A percentile compares a stretch with the other conserved stretches of the same genome.
Evolutionary conservation across 768 basidiomycete genomes (phyloP).

Genomic region (Suillus cothurnatus): DNA sequence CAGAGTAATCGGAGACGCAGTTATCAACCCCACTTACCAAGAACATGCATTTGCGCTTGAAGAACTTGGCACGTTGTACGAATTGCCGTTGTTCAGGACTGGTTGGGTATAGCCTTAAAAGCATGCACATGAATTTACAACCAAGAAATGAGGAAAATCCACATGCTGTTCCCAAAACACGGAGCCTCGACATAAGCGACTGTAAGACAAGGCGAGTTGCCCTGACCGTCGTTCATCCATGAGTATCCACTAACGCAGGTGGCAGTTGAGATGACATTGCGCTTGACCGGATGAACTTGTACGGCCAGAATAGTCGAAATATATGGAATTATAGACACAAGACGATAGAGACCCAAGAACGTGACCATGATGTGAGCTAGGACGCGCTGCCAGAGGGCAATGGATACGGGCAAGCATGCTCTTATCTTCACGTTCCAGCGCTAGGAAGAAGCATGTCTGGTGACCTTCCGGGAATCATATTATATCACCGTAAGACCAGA

Average conservation of each 20-base stretch:
- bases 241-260: conserved; percentile 18
- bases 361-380: neutral
- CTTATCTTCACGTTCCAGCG: neutral
- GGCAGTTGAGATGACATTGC: conserved; percentile 16
- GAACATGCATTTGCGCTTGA: conserved; percentile 28
- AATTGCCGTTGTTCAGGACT: conserved; percentile 15
- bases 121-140: neutral
- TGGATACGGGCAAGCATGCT: too few species aligned
- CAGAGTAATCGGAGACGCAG: neutral
- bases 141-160: neutral
- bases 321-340: neutral
- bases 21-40: conserved; percentile 21
- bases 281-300: conserved; percentile 15
- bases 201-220: conserved; percentile 20
- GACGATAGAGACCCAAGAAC: neutral
- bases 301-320: conserved; percentile 1
- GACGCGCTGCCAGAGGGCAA: too few species aligned
- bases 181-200: conserved; percentile 34
- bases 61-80: conserved; percentile 26
- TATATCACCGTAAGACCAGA: neutral
- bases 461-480: neutral
- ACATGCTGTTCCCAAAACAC: conserved; percentile 29
- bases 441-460: neutral
- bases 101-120: conserved; percentile 28
- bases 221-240: conserved; percentile 29